A percentile compares a stretch with the other conserved stretches of the same genome.
phyloP scores from a whole-genome alignment of 768 basidiomycete genomes.

The Megacollybia marginata region DNA sequence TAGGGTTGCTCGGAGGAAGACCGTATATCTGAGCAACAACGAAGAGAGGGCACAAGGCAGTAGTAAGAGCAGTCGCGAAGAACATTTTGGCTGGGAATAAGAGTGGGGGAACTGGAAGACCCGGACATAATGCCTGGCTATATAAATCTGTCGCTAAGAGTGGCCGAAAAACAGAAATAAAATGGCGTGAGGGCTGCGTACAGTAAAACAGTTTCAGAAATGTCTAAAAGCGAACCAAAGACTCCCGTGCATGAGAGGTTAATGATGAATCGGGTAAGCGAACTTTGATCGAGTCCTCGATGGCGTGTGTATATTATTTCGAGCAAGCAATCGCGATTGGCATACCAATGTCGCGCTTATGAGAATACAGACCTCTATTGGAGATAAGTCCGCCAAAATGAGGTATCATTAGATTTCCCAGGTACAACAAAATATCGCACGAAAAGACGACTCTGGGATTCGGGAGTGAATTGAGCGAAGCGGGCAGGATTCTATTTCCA shows the following conservation, averaged over 20 bases:
- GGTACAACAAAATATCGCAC: too few species aligned
- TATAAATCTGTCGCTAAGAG: not conserved
- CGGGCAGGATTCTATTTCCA: too few species aligned
- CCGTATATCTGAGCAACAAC: not conserved
- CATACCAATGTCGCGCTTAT: too few species aligned
- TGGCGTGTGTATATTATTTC: not conserved
- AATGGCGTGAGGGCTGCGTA: not conserved
- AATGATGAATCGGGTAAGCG: not conserved
- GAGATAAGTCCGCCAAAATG: too few species aligned
- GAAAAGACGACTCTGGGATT: too few species aligned
- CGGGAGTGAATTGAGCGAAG: too few species aligned
- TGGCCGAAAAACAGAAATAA: not conserved
- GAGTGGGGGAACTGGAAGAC: not conserved
- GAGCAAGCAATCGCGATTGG: too few species aligned
- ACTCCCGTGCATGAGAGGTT: not conserved
- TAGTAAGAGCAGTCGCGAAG: not conserved
- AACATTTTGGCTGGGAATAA: not conserved
- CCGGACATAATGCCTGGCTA: not conserved
- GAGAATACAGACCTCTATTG: too few species aligned
- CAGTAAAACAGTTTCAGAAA: not conserved
- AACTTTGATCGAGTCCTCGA: not conserved
- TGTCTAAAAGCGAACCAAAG: not conserved
- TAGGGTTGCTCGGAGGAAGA: not conserved
- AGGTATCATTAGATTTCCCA: too few species aligned
- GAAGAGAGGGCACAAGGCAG: not conserved